Evolutionary conservation across 1,139 yeast species (phyloP).

Genomic region (Nadsonia commutata): DNA sequence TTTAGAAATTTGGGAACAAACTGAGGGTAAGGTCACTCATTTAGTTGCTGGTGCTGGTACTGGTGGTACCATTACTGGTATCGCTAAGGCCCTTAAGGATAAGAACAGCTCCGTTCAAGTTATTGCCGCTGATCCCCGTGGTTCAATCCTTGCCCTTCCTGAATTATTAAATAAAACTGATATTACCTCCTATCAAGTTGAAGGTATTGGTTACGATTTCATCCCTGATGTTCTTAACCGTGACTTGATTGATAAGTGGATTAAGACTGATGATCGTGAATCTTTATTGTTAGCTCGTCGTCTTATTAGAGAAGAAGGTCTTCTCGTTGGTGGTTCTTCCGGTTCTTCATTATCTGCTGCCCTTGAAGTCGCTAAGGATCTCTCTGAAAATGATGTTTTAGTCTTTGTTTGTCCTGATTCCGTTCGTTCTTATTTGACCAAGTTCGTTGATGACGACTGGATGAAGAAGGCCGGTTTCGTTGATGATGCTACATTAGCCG

Average conservation of each 20-base stretch:
- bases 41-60: slow-evolving; percentile 89
- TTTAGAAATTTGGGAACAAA: slow-evolving; percentile 73
- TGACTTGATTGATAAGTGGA: slow-evolving; percentile 57
- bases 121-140: slow-evolving; percentile 77
- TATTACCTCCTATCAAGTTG: slow-evolving; percentile 52
- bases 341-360: slow-evolving; percentile 81
- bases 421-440: slow-evolving; percentile 72
- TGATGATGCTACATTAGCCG: slow-evolving; percentile 31
- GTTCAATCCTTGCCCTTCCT: slow-evolving; percentile 75
- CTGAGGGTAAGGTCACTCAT: slow-evolving; percentile 56
- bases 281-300: slow-evolving; percentile 73
- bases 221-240: slow-evolving; percentile 71
- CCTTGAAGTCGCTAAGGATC: slow-evolving; percentile 50
- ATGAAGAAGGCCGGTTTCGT: slow-evolving; percentile 64
- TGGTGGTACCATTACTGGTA: slow-evolving; percentile 74
- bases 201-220: slow-evolving; percentile 87
- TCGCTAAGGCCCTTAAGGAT: slow-evolving; percentile 62
- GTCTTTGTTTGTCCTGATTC: slow-evolving; percentile 84
- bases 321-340: slow-evolving; percentile 77
- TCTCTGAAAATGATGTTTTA: slow-evolving; percentile 59
- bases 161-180: slow-evolving; percentile 50
- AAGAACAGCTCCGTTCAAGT: slow-evolving; percentile 48
- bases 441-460: slow-evolving; percentile 89
- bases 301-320: slow-evolving; percentile 74
- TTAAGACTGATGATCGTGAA: slow-evolving; percentile 74